Conservation (phyloP, 495 filamentous ascomycete species). For the Filosporella fistucella region DNA sequence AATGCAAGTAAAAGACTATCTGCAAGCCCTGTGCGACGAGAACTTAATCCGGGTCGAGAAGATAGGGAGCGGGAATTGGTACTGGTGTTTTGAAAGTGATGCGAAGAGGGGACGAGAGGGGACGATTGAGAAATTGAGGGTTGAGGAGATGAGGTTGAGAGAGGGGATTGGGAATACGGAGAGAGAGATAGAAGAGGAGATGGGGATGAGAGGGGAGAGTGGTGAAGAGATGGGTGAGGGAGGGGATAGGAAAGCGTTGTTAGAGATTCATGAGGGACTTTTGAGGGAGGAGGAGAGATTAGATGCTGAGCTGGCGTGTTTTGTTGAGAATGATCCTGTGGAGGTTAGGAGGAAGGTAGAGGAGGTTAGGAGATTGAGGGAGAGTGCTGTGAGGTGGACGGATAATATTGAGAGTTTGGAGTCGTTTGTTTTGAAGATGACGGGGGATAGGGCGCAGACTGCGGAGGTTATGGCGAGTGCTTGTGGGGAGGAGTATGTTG, state of each 20-base stretch:
- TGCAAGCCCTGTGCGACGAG: slow-evolving; percentile 61
- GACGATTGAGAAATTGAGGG: slow-evolving; percentile 40
- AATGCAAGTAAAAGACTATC: slow-evolving; percentile 67
- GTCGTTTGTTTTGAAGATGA: slow-evolving; percentile 47
- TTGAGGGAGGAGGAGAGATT: slow-evolving; percentile 31
- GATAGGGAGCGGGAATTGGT: slow-evolving; percentile 80
- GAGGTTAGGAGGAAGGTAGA: slow-evolving; percentile 46
- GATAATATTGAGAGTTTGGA: slow-evolving; percentile 61
- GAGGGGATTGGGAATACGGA: slow-evolving; percentile 33
- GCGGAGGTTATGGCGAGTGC: slow-evolving; percentile 45
- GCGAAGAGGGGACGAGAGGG: slow-evolving; percentile 41
- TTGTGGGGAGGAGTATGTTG: slow-evolving; percentile 61
- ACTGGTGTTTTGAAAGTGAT: slow-evolving; percentile 69
- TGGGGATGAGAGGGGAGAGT: slow-evolving; percentile 35
- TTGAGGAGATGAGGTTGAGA: slow-evolving; percentile 48
- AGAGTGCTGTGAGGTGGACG: slow-evolving; percentile 48
- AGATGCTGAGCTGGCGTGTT: slow-evolving; percentile 39
- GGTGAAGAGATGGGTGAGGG: slow-evolving; percentile 27
- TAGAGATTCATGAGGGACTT: slow-evolving; percentile 31
- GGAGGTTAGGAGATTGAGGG: slow-evolving; percentile 41
- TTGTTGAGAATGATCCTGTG: slow-evolving; percentile 46
- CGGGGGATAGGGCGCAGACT: slow-evolving; percentile 47
- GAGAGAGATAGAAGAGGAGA: slow-evolving; percentile 38
- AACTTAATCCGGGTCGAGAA: slow-evolving; percentile 67
- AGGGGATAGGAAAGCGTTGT: slow-evolving; percentile 21